Base-by-base conservation (phyloP, 2,329 filamentous ascomycete genomes). In the Hypoxylon sp. region DNA sequence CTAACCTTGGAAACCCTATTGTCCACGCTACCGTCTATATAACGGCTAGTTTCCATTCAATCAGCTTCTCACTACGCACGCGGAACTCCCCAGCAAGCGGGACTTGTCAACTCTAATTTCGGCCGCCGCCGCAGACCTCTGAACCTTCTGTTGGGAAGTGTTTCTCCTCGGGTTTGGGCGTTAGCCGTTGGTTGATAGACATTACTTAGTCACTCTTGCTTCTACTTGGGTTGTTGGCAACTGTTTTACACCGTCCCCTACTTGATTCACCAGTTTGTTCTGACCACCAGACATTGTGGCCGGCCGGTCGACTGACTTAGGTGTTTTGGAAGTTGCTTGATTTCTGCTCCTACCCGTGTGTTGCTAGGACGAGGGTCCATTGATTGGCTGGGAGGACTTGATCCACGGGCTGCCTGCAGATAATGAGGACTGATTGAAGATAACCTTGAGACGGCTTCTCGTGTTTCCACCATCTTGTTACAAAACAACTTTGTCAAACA, bases 331-430 rank as follows among this genome's bases (percentile, higher is more conserved):
- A 70, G 48, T 59, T 53, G 63, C 61, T 69, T 58, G 53, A 55
- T 53, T 46, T 64, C 73, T 73, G 72, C 65, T 61, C 42, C 56
- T 73, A 74, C 59, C 73, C 73, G 73, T 48, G 22, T 40, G 25
- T 60, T 64, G 46, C 30, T 64, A 56, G 51, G 59, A 27, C 51
- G 37, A 56, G 27, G 25, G 31, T 44, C 13, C 22, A 20, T 50
- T 72, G 66, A 73, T 73, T 71, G 72, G 71, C 40, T 48, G 40
- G 40, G 61, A 44, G 30, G 10, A 31, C 35, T 61, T 65, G 51
- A 64, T 65, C 57, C 46, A 54, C 63, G 71, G 66, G 72, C 55
- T 72, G 46, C 62, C 68, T 71, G 71, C 71, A 73, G 68, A 66
- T 66, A n/a, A 66, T 68, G 68, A 72, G 54, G 63, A 54, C 51